A percentile compares a stretch with the other conserved stretches of the same genome.
phyloP scores from a whole-genome alignment of 1,139 yeast genomes.

The Lodderomyces margitis region DNA sequence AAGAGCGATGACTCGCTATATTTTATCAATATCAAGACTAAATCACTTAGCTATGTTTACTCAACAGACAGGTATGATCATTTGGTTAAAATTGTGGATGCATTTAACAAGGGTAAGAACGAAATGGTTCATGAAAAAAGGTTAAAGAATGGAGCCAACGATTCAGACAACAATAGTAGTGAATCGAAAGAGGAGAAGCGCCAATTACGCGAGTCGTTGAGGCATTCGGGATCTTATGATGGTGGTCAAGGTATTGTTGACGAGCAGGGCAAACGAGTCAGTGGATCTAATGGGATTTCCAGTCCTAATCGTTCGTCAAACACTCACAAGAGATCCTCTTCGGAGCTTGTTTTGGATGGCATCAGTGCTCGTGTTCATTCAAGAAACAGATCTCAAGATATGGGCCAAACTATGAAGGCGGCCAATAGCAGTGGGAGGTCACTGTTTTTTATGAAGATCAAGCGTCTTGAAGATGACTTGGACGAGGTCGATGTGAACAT shows the following conservation, averaged over 20 bases:
- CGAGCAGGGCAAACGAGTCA: conserved; percentile 24
- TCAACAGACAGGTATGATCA: conserved; percentile 65
- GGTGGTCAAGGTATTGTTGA: conserved; percentile 23
- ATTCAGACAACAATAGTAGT: conserved; percentile 5
- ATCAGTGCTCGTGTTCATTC: conserved; percentile 56
- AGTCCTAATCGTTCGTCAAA: conserved; percentile 9
- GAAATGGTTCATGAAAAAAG: conserved; percentile 54
- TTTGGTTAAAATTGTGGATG: conserved; percentile 54
- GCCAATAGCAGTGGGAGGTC: conserved; percentile 22
- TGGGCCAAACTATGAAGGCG: conserved; percentile 20
- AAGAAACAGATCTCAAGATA: conserved; percentile 51
- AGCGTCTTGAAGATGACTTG: conserved; percentile 57
- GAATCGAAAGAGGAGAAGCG: conserved; percentile 36
- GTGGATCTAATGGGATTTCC: conserved; percentile 17
- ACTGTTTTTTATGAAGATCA: conserved; percentile 42
- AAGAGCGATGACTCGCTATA: conserved; percentile 29
- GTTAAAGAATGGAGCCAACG: conserved; percentile 23
- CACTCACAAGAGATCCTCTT: conserved; percentile 28
- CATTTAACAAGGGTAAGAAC: conserved; percentile 63
- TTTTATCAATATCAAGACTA: conserved; percentile 47
- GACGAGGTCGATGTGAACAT: conserved; percentile 67
- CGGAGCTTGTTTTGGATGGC: conserved; percentile 48
- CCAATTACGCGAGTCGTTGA: conserved; percentile 40
- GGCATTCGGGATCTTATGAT: conserved; percentile 33
- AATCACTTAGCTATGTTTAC: conserved; percentile 55